Conservation (phyloP, 2,329 filamentous ascomycete genomes). For the Phialophora expanda region DNA sequence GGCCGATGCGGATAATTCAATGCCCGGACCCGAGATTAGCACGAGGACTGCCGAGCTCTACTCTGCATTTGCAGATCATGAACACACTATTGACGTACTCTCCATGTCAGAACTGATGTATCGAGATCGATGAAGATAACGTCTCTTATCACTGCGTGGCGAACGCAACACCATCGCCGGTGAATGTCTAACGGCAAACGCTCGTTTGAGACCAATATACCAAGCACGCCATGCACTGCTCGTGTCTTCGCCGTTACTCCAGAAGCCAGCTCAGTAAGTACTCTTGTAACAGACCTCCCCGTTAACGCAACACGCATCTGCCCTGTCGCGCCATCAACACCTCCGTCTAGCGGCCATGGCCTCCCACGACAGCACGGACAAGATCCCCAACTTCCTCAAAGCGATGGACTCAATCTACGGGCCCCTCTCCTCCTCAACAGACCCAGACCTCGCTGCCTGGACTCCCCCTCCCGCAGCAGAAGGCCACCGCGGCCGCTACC, state of each 20-base stretch:
- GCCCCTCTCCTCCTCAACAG: constrained; percentile 39
- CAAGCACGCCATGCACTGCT: not conserved
- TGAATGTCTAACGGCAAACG: not conserved
- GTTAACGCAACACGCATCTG: not conserved
- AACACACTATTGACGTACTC: not conserved
- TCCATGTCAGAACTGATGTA: not conserved
- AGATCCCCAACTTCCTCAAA: constrained; percentile 42
- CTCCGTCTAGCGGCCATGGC: constrained; percentile 18
- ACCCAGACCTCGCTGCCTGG: constrained; percentile 49
- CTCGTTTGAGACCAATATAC: not conserved
- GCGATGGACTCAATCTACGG: constrained; percentile 52
- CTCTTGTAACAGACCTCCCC: not conserved
- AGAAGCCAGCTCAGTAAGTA: not conserved
- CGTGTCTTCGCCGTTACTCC: not conserved
- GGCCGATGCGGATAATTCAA: constrained; percentile 8
- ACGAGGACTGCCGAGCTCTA: too few species aligned
- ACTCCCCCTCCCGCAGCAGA: constrained; percentile 57
- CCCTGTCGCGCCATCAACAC: not conserved
- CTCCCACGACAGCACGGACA: constrained; percentile 12
- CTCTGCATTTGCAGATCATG: not conserved
- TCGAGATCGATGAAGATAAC: constrained; percentile 1
- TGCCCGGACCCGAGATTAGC: not conserved
- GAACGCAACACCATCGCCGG: not conserved
- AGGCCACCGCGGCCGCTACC: constrained; percentile 63
- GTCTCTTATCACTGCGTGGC: not conserved